phyloP scores from a whole-genome alignment of 768 basidiomycete genomes.

The Amanita pallidorosea region DNA sequence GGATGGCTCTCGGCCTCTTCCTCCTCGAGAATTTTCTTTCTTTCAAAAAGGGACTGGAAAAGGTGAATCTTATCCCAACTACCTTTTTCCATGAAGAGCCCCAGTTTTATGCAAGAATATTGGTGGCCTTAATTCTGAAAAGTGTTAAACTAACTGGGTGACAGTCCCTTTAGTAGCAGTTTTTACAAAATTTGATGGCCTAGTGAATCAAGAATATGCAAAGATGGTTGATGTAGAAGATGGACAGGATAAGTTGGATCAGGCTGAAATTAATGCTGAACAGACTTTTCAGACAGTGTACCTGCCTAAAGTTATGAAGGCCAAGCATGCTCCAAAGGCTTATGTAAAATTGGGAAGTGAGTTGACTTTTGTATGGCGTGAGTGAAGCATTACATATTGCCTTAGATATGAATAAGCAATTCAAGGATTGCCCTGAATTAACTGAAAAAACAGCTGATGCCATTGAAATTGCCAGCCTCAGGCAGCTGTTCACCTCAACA shows the following conservation, averaged over 20 bases:
- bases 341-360: neutral
- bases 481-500: constrained; percentile 4
- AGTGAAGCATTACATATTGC: neutral
- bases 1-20: constrained; percentile 15
- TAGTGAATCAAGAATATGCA: constrained; percentile 12
- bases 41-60: constrained; percentile 17
- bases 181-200: constrained; percentile 27
- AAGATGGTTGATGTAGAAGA: neutral
- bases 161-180: constrained; percentile 27
- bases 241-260: constrained; percentile 4
- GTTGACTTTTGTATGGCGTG: neutral
- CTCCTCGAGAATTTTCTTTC: constrained; percentile 17
- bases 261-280: constrained; percentile 9
- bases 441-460: constrained; percentile 12
- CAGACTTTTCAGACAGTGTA: constrained; percentile 8
- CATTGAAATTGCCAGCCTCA: constrained; percentile 10
- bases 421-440: constrained; percentile 6
- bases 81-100: too few species aligned
- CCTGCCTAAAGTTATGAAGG: neutral
- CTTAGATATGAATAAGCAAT: constrained; percentile 12
- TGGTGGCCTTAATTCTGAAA: too few species aligned
- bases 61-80: constrained; percentile 9
- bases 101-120: too few species aligned
- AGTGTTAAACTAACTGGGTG: too few species aligned
- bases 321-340: neutral